Evolutionary conservation across 208 protist species (phyloP), one percentile per base, ranked within the genome.

Genomic region (Leishmania arabica): DNA sequence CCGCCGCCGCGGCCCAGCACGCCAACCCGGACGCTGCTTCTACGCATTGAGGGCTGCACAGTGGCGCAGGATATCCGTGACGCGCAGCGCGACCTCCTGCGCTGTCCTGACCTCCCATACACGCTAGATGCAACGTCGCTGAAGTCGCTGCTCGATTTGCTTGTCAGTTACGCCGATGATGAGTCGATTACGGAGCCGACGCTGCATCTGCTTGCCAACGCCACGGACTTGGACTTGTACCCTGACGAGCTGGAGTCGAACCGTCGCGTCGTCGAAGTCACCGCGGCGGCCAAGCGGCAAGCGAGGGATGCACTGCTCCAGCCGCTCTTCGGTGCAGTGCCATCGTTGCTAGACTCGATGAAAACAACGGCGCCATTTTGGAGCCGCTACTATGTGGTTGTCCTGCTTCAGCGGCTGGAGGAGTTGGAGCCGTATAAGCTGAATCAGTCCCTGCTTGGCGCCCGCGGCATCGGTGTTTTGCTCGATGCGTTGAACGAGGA

Each of bases 1-100:
- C 70, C 51, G 42, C 54, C 60, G 11, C 76, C 45, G 54, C 58
- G 73, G n/a, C 76, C 80, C 9, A 86, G 75, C 21, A 82, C 86
- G 11, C 83, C 87, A 3, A 88, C 90, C 21, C 85, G 83, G 24
- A 96, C 90, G 65, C 83, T 97, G 7, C 83, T 97, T n/a, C 74
- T 93, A 19, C 94, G 94, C 42, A 79, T 95, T 34, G 79, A 95
- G 53, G 91, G 90, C 2, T 97, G 94, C 84, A 90, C 86, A 34
- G 88, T 97, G n/a, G 82, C 88, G 42, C 94, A 97, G 80, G 94
- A 97, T 83, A 83, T 91, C 40, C 92, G 94, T 65, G 92, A 97
- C 37, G 92, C 94, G 11, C 78, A 96, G 62, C 84, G 78, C 17
- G 89, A 92, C 51, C 82, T 97, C 7, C 58, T 89, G 73, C 71